These are phyloP conservation scores for Gryganskiella cystojenkinii DNA, from an alignment of 192 early-diverging fungal genomes.

Conservation along the genomic window DNA sequence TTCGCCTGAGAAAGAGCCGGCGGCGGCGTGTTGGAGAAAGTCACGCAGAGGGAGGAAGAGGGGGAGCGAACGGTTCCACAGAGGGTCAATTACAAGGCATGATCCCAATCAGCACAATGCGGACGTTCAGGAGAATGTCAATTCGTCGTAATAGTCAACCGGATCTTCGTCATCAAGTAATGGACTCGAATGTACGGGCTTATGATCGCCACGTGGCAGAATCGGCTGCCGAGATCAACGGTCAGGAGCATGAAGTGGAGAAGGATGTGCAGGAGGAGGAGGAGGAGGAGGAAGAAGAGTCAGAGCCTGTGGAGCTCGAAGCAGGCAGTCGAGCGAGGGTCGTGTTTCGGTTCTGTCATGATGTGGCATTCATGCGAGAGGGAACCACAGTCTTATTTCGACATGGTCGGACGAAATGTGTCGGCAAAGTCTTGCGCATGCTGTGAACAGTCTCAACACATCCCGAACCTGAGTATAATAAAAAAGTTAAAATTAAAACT, in stretches of 20 bases:
- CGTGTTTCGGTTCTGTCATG: constrained; percentile 65
- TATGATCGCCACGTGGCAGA: no score
- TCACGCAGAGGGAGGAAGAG: no score
- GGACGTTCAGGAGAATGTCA: constrained; percentile 30
- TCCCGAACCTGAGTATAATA: no score
- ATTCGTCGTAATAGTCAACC: background rate
- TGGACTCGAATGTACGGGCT: no score
- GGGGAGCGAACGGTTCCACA: no score
- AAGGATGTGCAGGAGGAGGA: background rate
- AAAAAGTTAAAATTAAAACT: no score
- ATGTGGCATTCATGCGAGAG: constrained; percentile 69
- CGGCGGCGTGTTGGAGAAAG: background rate
- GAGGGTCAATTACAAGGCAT: constrained; percentile 20
- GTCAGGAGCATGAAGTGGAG: no score
- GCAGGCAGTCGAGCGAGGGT: constrained; percentile 64
- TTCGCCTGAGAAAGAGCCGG: constrained; percentile 2
- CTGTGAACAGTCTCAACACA: constrained; percentile 6
- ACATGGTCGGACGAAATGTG: constrained; percentile 73
- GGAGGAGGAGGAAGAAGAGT: constrained; percentile 4
- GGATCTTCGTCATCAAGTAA: background rate
- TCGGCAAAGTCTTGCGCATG: constrained; percentile 69
- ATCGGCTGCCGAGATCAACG: background rate
- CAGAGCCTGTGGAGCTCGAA: constrained; percentile 16
- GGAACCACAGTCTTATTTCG: constrained; percentile 72
- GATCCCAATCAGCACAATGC: constrained; percentile 40